Percentiles rank a stretch among this genome's conserved stretches.
These are phyloP conservation scores for Xanthoparmelia taractica DNA, from an alignment of 495 filamentous ascomycete genomes.

Conservation along the genomic window DNA sequence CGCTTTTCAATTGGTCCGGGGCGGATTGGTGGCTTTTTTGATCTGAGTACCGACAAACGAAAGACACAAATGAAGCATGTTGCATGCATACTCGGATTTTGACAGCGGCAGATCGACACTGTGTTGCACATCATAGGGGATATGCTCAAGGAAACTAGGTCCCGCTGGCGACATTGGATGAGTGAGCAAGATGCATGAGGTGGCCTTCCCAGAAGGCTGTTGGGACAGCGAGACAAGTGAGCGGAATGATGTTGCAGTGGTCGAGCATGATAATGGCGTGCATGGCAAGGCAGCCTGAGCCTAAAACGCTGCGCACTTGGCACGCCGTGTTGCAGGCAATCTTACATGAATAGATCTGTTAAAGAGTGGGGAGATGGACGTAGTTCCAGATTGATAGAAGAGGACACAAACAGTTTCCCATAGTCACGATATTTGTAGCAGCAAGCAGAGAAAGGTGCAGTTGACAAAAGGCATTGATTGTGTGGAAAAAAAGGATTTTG, in stretches of 20 bases:
- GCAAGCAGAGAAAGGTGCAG: neutral
- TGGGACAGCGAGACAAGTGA: neutral
- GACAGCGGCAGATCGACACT: slow-evolving; percentile 20
- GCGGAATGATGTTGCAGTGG: neutral
- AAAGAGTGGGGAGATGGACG: neutral
- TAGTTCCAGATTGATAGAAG: neutral
- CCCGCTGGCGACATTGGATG: neutral
- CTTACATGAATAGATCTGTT: neutral
- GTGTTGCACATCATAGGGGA: slow-evolving; percentile 4
- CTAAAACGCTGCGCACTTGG: neutral
- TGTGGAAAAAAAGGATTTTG: neutral
- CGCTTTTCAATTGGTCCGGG: slow-evolving; percentile 1
- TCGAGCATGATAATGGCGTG: neutral
- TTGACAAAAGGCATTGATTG: neutral
- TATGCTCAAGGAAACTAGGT: neutral
- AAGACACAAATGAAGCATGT: neutral
- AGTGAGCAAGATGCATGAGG: neutral
- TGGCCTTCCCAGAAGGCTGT: neutral
- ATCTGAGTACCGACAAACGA: neutral
- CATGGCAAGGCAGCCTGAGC: neutral
- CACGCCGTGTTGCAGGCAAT: neutral
- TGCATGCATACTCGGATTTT: slow-evolving; percentile 8
- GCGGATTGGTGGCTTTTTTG: neutral
- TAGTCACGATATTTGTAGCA: neutral
- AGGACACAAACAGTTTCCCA: neutral